phyloP scores from a whole-genome alignment of 2,329 filamentous ascomycete species.

The Magnaporthiopsis poae region DNA sequence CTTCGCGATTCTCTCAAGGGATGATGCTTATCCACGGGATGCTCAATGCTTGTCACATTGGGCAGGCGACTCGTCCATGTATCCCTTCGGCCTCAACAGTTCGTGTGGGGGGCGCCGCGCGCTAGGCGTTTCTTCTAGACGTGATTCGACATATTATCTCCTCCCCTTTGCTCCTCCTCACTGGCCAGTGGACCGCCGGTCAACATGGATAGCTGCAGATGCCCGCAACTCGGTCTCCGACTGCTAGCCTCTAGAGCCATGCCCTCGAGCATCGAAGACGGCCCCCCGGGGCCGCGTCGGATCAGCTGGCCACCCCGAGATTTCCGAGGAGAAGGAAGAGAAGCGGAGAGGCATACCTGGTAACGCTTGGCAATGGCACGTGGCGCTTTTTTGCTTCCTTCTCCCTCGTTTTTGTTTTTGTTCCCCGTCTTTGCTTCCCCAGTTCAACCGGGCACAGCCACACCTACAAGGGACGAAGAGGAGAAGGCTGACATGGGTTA shows the following conservation, averaged over 20 bases:
- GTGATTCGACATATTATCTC: neutral
- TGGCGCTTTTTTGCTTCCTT: neutral
- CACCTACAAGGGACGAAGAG: neutral
- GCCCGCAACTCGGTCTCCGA: neutral
- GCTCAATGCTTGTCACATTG: neutral
- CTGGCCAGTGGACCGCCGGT: neutral
- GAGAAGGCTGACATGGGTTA: neutral
- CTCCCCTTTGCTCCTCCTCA: neutral
- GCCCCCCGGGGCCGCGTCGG: neutral
- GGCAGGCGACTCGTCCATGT: neutral
- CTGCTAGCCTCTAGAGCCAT: neutral
- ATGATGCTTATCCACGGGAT: neutral
- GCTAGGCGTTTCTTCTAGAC: neutral
- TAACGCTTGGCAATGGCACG: neutral
- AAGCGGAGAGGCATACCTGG: neutral
- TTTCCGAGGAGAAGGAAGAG: neutral
- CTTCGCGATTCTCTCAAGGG: neutral
- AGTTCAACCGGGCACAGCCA: neutral
- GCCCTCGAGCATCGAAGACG: neutral
- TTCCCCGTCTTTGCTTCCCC: too few relatives aligned
- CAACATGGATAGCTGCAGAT: neutral
- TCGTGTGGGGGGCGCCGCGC: neutral
- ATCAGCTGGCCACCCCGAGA: neutral
- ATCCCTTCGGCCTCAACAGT: neutral
- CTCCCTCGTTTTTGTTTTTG: neutral